phyloP scores from a whole-genome alignment of 768 basidiomycete species.

The Leucosporidium creatinivorum region DNA sequence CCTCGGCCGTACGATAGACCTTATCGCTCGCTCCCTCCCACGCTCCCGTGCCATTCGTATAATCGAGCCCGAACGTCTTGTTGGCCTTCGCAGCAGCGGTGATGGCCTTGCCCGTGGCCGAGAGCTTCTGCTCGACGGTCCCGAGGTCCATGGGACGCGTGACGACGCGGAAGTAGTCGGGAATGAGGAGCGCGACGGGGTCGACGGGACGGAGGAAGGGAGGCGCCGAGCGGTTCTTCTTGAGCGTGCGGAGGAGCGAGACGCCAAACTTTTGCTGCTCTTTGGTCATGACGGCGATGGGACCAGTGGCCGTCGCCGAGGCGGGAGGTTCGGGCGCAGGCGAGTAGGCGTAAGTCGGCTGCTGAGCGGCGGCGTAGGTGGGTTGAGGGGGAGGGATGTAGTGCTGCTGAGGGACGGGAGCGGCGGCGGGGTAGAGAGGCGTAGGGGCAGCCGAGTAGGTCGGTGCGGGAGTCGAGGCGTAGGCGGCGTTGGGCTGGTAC shows the following conservation, averaged over 20 bases:
- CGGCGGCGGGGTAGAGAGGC: not conserved
- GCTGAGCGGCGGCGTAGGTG: not conserved
- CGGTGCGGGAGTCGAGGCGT: not conserved
- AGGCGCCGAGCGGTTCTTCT: slow-evolving; percentile 72
- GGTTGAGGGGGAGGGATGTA: not conserved
- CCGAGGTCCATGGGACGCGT: slow-evolving; percentile 89
- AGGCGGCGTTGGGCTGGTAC: not conserved
- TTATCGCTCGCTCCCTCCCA: slow-evolving; percentile 37
- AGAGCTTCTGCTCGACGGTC: slow-evolving; percentile 82
- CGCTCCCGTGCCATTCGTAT: slow-evolving; percentile 35
- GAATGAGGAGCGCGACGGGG: slow-evolving; percentile 58
- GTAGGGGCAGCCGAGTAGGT: not conserved
- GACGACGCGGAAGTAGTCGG: slow-evolving; percentile 80
- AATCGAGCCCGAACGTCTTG: slow-evolving; percentile 22
- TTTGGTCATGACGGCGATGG: slow-evolving; percentile 46
- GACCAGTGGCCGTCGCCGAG: not conserved
- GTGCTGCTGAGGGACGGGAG: not conserved
- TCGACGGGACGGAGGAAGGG: slow-evolving; percentile 88
- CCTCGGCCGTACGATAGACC: slow-evolving; percentile 67
- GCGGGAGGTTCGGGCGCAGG: not conserved
- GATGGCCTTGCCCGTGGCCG: slow-evolving; percentile 37
- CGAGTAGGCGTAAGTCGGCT: not conserved
- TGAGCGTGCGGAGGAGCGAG: slow-evolving; percentile 69
- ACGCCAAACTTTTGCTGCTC: slow-evolving; percentile 73
- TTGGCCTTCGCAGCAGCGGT: slow-evolving; percentile 11